Evolutionary conservation across 1,284 basidiomycete species (phyloP), one percentile per base, ranked within the genome.

Genomic region (Gomphus sp.): DNA sequence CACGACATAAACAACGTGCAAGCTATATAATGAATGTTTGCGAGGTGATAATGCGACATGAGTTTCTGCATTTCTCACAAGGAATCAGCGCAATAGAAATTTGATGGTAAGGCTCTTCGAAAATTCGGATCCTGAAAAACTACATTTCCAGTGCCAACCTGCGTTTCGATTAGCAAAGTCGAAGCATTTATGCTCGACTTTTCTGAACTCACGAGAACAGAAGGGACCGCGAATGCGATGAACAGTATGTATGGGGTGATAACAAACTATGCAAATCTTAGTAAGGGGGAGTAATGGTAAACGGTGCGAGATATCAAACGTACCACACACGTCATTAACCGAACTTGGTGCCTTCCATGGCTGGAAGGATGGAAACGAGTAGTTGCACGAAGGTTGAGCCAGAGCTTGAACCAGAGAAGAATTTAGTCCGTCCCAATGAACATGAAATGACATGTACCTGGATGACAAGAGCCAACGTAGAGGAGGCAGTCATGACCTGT

Each of bases 401-500:
- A 58, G 5, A 58, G 57, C 57, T 58, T 31, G 16, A 28, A 47
- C 0, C 16, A 25, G 11, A 9, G 10, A n/a, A 25, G n/a, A 10
- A 28, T 12, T 31, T 31, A 31, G 5, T 31, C 5, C 28, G 28
- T 31, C 28, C 28, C 28, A 31, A 50, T 18, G 3, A 34, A 12
- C 8, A 9, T 50, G n/a, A 6, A 33, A 33, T 34, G 31, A 50
- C n/a, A 18, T 33, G 16, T 39, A 58, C 57, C 49, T 49, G 49
- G 43, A 58, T 45, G 16, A 58, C 44, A 12, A 58, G 57, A 7
- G 51, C 5, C 36, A 58, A 34, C 7, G 57, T 58, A 33, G 57
- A 58, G 25, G 50, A 41, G 7, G 57, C 57, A 12, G 57, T 58
- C 57, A 58, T 58, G 6, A 58, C 57, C 31, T 58, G 57, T 22